A percentile compares a stretch with the other conserved stretches of the same genome.
Conservation (phyloP, 805 yeast genomes). For the Clavispora fructus region DNA sequence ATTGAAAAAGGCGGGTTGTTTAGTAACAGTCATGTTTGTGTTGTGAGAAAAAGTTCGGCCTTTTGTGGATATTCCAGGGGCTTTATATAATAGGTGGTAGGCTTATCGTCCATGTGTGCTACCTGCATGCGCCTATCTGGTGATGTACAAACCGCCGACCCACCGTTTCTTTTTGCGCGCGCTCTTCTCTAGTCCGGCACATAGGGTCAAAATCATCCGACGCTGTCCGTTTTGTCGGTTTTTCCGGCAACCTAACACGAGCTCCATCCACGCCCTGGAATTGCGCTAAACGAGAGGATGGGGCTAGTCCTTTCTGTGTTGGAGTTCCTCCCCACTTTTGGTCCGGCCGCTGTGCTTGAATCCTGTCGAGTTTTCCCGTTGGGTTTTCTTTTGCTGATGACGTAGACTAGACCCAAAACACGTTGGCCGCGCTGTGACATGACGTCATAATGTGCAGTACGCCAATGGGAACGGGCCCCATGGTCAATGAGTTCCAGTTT, state of each 20-base stretch:
- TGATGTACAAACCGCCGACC: not conserved
- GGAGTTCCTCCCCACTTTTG: too few relatives aligned
- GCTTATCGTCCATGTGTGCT: not conserved
- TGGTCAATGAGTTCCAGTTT: not conserved
- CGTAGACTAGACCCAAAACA: not conserved
- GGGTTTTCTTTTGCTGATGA: not conserved
- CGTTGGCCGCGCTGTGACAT: not conserved
- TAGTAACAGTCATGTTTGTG: conserved; percentile 14
- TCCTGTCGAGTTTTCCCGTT: too few relatives aligned
- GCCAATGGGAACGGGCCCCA: not conserved
- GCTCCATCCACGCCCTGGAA: not conserved
- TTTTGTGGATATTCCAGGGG: not conserved
- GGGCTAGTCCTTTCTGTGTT: too few relatives aligned
- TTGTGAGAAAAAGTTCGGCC: not conserved
- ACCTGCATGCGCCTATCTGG: not conserved
- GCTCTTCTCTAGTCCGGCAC: not conserved
- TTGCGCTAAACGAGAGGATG: not conserved
- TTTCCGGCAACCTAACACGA: not conserved
- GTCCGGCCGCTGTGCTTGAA: not conserved
- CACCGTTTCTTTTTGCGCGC: not conserved
- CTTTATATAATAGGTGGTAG: not conserved
- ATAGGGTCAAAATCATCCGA: not conserved
- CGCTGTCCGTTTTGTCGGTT: not conserved
- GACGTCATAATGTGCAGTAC: not conserved
- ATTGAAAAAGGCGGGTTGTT: conserved; percentile 40